phyloP scores from a whole-genome alignment of 805 yeast genomes.

The Ogataea populi-albae region DNA sequence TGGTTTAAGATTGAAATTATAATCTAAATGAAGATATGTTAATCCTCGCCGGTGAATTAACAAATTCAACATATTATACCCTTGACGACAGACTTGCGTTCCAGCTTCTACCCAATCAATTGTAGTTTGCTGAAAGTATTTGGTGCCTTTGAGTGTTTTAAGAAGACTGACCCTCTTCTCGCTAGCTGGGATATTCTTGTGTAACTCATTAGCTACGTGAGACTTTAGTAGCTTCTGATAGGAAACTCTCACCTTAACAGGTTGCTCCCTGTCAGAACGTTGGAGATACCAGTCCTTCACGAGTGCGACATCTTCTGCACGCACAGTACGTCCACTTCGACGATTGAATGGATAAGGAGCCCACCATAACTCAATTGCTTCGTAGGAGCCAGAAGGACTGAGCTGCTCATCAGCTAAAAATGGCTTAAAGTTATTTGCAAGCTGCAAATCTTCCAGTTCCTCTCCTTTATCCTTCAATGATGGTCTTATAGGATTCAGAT shows the following conservation, averaged over 20 bases:
- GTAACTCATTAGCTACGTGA: conserved; percentile 69
- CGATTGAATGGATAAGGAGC: conserved; percentile 86
- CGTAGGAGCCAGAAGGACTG: conserved; percentile 45
- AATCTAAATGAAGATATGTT: conserved; percentile 90
- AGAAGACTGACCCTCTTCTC: conserved; percentile 55
- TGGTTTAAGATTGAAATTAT: conserved; percentile 93
- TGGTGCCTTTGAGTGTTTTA: conserved; percentile 68
- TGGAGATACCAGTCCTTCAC: conserved; percentile 79
- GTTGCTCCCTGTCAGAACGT: conserved; percentile 54
- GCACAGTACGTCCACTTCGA: conserved; percentile 63
- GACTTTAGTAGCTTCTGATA: conserved; percentile 85
- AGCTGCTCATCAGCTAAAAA: conserved; percentile 46
- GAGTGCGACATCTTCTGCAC: conserved; percentile 89
- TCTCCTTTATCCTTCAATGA: conserved; percentile 24
- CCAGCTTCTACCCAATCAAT: conserved; percentile 99
- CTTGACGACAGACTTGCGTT: conserved; percentile 87
- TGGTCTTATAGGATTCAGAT: conserved; percentile 53
- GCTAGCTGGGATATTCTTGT: conserved; percentile 42
- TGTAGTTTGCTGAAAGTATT: conserved; percentile 85
- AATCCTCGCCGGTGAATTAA: conserved; percentile 88
- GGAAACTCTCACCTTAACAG: conserved; percentile 79
- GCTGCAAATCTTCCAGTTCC: conserved; percentile 35
- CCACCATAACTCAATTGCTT: conserved; percentile 67
- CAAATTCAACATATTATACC: conserved; percentile 87
- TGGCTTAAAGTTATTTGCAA: conserved; percentile 44